Conservation (phyloP, 805 yeast species). For the Myxozyma geophila region DNA sequence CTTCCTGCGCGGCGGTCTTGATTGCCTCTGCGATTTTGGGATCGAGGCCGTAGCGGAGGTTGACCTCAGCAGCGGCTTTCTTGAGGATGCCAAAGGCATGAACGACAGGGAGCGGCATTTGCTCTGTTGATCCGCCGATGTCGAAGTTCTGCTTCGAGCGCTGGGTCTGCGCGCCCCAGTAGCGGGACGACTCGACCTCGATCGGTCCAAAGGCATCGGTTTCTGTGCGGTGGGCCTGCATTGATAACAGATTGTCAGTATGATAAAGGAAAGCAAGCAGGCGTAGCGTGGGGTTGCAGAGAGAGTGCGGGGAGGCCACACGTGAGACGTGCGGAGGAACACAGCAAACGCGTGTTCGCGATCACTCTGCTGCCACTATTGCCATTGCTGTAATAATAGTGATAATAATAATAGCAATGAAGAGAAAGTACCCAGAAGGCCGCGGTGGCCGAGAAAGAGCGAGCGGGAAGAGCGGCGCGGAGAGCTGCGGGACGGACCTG, state of each 20-base stretch:
- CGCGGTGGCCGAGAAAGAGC: slow-evolving; percentile 15
- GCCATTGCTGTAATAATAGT: not conserved
- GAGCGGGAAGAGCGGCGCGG: slow-evolving; percentile 4
- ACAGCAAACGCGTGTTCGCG: too few species aligned
- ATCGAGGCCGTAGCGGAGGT: slow-evolving; percentile 82
- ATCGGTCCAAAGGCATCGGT: slow-evolving; percentile 97
- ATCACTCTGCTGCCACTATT: too few species aligned
- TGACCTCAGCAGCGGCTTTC: slow-evolving; percentile 93
- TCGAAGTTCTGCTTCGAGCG: slow-evolving; percentile 91
- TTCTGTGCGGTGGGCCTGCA: slow-evolving; percentile 61
- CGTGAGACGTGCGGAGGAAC: not conserved
- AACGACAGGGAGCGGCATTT: slow-evolving; percentile 88
- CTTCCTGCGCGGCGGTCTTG: slow-evolving; percentile 94
- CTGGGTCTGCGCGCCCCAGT: slow-evolving; percentile 98
- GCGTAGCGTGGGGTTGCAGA: not conserved
- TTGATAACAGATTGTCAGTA: not conserved
- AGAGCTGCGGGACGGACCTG: slow-evolving; percentile 11
- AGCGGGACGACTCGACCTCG: slow-evolving; percentile 81
- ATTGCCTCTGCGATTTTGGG: slow-evolving; percentile 83
- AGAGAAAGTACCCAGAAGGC: not conserved
- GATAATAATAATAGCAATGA: not conserved
- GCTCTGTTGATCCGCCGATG: slow-evolving; percentile 90
- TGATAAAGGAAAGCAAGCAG: not conserved
- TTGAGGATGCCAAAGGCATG: slow-evolving; percentile 91
- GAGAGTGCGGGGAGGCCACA: not conserved